Percentiles rank a stretch among this genome's conserved stretches.
phyloP scores from a whole-genome alignment of 2,329 filamentous ascomycete species.

The Penicillium vulpinum region DNA sequence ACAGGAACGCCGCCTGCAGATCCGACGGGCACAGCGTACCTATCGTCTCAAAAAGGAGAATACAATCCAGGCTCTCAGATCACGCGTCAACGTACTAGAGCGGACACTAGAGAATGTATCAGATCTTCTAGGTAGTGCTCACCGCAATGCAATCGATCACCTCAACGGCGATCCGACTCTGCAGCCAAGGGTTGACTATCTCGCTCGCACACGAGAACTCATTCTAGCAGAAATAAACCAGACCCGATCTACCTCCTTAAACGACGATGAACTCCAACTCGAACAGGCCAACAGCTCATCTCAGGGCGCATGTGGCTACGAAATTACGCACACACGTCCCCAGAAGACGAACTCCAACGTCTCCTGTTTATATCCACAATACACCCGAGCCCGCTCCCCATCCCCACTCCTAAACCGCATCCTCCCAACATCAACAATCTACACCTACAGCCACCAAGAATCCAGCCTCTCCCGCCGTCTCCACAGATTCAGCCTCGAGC shows the following conservation, averaged over 20 bases:
- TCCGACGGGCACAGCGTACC: conserved; percentile 79
- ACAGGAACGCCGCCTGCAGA: conserved; percentile 70
- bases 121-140: conserved; percentile 7
- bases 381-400: conserved; percentile 14
- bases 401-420: conserved; percentile 24
- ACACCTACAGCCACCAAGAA: conserved; percentile 66
- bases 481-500: conserved; percentile 66
- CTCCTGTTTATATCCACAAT: background rate
- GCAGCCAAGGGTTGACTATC: background rate
- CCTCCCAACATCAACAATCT: conserved; percentile 27
- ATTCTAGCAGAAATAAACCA: conserved; percentile 20
- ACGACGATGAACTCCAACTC: background rate
- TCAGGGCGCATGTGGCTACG: conserved; percentile 15
- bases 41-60: conserved; percentile 84
- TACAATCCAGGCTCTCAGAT: conserved; percentile 71
- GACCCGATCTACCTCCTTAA: background rate
- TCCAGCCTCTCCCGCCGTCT: conserved; percentile 70
- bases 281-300: background rate
- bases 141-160: background rate
- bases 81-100: conserved; percentile 68
- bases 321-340: conserved; percentile 1
- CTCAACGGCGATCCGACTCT: background rate
- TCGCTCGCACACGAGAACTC: conserved; percentile 15
- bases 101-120: conserved; percentile 34
- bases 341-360: background rate